phyloP scores from a whole-genome alignment of 805 yeast species.

The Cyberlindnera samutprakarnensis region DNA sequence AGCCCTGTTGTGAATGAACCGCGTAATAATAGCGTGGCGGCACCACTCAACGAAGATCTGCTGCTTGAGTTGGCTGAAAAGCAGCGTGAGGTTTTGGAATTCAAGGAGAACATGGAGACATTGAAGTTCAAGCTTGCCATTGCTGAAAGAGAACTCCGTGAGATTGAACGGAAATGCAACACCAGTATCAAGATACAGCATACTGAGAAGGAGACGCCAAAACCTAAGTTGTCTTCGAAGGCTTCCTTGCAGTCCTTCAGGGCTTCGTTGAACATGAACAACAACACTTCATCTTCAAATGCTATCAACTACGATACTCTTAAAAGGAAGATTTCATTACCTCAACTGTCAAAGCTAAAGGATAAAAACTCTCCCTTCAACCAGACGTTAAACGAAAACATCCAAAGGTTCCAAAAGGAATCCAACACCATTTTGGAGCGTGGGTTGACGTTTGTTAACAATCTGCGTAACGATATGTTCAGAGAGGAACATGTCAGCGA shows the following conservation, averaged over 20 bases:
- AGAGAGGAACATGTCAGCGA: constrained; percentile 23
- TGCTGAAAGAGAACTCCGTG: constrained; percentile 31
- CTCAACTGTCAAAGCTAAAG: constrained; percentile 8
- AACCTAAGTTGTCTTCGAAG: constrained; percentile 6
- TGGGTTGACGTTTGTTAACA: constrained; percentile 16
- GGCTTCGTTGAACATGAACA: constrained; percentile 3
- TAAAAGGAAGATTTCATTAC: constrained; percentile 18
- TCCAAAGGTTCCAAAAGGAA: constrained; percentile 19
- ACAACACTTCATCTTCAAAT: constrained; percentile 2
- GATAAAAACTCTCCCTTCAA: constrained; percentile 6
- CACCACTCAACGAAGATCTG: constrained; percentile 15
- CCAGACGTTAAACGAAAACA: constrained; percentile 10
- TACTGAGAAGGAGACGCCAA: background rate
- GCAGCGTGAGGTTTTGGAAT: constrained; percentile 44
- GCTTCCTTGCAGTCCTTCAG: constrained; percentile 12
- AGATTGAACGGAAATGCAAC: constrained; percentile 27
- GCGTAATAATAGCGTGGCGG: background rate
- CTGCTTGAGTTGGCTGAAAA: constrained; percentile 39
- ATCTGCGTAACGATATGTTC: constrained; percentile 24
- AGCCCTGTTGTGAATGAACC: constrained; percentile 2
- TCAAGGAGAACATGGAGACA: constrained; percentile 32
- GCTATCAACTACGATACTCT: constrained; percentile 13
- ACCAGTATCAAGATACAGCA: background rate
- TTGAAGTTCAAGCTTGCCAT: constrained; percentile 30
- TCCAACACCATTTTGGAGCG: constrained; percentile 16